Percentiles rank a stretch among this genome's conserved stretches.
Evolutionary conservation across 805 yeast genomes (phyloP).

Genomic region (Wickerhamomyces rabaulensis): DNA sequence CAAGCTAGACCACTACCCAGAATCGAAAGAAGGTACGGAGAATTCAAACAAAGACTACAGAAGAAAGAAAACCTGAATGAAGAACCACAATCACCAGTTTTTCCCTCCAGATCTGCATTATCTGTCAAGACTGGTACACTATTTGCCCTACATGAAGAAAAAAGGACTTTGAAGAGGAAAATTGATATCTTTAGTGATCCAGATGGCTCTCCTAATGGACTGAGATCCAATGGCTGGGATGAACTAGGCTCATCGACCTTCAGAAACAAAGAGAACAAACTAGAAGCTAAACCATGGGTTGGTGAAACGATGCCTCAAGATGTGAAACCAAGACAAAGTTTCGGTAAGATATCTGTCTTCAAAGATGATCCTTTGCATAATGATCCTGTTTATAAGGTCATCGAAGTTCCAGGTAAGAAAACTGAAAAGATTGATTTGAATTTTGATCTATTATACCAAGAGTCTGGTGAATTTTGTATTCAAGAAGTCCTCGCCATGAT

Average conservation of each 20-base stretch:
- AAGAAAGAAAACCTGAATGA: conserved; percentile 17
- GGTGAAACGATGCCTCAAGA: conserved; percentile 55
- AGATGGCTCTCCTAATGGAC: conserved; percentile 9
- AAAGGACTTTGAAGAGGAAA: conserved; percentile 13
- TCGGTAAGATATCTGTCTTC: conserved; percentile 31
- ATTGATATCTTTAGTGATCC: conserved; percentile 17
- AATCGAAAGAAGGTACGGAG: conserved; percentile 35
- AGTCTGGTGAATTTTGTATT: conserved; percentile 50
- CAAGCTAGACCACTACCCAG: conserved; percentile 63
- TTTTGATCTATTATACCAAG: conserved; percentile 46
- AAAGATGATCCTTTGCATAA: conserved; percentile 30
- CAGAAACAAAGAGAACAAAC: conserved; percentile 59
- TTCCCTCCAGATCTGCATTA: conserved; percentile 30
- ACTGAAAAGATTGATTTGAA: conserved; percentile 57
- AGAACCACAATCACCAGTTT: conserved; percentile 31
- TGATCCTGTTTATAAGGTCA: conserved; percentile 41
- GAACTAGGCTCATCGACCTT: conserved; percentile 42
- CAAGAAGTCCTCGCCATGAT: conserved; percentile 57
- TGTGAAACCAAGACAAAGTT: conserved; percentile 8
- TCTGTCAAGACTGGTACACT: conserved; percentile 33
- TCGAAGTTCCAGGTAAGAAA: conserved; percentile 52
- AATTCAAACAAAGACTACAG: conserved; percentile 38
- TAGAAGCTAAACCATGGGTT: conserved; percentile 52
- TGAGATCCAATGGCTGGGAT: conserved; percentile 35
- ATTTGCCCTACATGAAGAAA: conserved; percentile 10